Conservation (phyloP, 352 stramenopile species). For the Phytophthora aleatoria region DNA sequence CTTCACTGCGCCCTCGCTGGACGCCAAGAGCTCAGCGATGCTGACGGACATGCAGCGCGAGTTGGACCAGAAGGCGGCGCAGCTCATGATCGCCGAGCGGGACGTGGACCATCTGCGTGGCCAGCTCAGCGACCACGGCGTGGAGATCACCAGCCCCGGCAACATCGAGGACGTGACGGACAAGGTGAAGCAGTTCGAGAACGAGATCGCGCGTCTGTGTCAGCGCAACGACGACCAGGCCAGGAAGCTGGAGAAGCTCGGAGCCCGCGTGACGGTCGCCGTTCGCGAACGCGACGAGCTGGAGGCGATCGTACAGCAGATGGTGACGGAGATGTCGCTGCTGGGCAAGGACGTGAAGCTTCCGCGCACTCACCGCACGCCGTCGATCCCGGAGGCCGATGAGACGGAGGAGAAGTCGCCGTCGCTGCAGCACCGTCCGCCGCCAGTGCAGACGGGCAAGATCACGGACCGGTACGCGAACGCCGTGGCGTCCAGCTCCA, state of each 20-base stretch:
- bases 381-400: constrained; percentile 26
- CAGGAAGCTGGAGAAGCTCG: constrained; percentile 53
- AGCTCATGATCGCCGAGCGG: constrained; percentile 53
- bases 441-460: constrained; percentile 31
- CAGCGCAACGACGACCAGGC: constrained; percentile 71
- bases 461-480: constrained; percentile 58
- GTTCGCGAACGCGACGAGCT: constrained; percentile 62
- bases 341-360: constrained; percentile 30
- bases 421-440: constrained; percentile 1
- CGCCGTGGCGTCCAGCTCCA: constrained; percentile 36
- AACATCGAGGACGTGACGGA: constrained; percentile 39
- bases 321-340: constrained; percentile 63
- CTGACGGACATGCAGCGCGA: constrained; percentile 60
- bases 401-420: constrained; percentile 36
- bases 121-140: constrained; percentile 11
- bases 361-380: constrained; percentile 20
- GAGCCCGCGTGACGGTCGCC: constrained; percentile 45
- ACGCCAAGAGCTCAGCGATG: constrained; percentile 40
- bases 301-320: constrained; percentile 60
- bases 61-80: constrained; percentile 57
- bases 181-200: constrained; percentile 61
- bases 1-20: constrained; percentile 38
- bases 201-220: constrained; percentile 46
- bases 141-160: background rate
- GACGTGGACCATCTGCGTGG: constrained; percentile 53